Percentiles rank a stretch among this genome's conserved stretches.
Conservation (phyloP, 441 rosid genomes). For the Gossypium trilobum region DNA sequence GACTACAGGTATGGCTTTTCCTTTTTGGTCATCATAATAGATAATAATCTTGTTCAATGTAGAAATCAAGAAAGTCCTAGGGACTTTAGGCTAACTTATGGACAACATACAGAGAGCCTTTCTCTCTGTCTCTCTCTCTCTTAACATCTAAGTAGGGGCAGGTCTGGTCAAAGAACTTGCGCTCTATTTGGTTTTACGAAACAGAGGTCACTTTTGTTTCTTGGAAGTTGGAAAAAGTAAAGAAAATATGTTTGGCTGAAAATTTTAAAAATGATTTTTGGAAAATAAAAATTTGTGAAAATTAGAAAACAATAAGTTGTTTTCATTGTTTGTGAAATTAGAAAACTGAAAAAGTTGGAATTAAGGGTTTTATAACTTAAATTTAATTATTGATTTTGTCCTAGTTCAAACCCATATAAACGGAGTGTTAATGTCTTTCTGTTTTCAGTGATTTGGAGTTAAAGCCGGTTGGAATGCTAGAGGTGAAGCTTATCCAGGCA, state of each 20-base stretch:
- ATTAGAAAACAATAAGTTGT: no score
- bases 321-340: no score
- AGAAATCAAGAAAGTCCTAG: not conserved
- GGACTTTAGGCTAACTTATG: not conserved
- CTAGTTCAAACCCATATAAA: no score
- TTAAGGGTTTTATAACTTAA: no score
- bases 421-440: slow-evolving; percentile 12
- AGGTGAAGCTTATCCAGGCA: slow-evolving; percentile 93
- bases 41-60: not conserved
- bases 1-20: slow-evolving; percentile 61
- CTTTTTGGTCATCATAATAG: not conserved
- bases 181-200: no score
- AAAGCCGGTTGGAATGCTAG: slow-evolving; percentile 81
- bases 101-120: not conserved
- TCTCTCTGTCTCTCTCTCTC: not conserved
- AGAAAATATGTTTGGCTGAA: no score
- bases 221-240: no score
- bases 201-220: no score
- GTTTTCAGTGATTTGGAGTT: slow-evolving; percentile 62
- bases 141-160: not conserved
- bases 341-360: no score
- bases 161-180: not conserved
- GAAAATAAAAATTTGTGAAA: no score
- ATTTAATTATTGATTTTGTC: no score
- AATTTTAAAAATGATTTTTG: no score